These are phyloP conservation scores for Scheffersomyces ergatensis DNA, from an alignment of 805 yeast species.

Conservation along the genomic window DNA sequence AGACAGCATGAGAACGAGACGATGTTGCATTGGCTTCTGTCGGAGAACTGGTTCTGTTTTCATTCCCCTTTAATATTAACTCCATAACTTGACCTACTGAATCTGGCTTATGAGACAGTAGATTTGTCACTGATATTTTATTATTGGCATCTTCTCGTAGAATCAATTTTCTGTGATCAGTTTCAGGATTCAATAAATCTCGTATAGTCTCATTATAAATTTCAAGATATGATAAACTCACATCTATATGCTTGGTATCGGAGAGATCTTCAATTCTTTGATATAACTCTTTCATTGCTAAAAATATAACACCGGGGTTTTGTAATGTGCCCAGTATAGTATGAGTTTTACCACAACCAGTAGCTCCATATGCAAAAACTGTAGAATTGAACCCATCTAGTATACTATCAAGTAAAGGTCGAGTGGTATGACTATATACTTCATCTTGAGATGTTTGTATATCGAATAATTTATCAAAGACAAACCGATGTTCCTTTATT, in stretches of 20 bases:
- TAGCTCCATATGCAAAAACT: conserved; percentile 94
- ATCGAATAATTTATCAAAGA: conserved; percentile 79
- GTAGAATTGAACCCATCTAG: conserved; percentile 88
- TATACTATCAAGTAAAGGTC: conserved; percentile 69
- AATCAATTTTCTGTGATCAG: conserved; percentile 43
- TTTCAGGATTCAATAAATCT: conserved; percentile 68
- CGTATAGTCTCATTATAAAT: conserved; percentile 88
- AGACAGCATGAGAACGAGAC: conserved; percentile 90
- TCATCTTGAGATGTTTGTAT: conserved; percentile 61
- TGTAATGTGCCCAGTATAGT: conserved; percentile 77
- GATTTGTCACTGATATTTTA: conserved; percentile 67
- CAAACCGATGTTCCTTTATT: conserved; percentile 71
- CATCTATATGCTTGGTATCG: conserved; percentile 56
- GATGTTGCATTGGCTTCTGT: conserved; percentile 91
- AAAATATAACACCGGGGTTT: conserved; percentile 75
- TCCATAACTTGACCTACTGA: conserved; percentile 77
- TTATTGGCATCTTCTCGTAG: conserved; percentile 71
- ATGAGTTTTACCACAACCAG: conserved; percentile 97
- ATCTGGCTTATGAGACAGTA: conserved; percentile 59
- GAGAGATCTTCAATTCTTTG: conserved; percentile 51
- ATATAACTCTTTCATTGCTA: conserved; percentile 76
- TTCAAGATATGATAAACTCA: conserved; percentile 74
- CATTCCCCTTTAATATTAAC: conserved; percentile 67
- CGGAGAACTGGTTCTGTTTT: conserved; percentile 76
- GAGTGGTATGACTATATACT: conserved; percentile 64